These are phyloP conservation scores for Dalbergia cochinchinensis DNA, from an alignment of 306 rosid species.

Conservation along the genomic window DNA sequence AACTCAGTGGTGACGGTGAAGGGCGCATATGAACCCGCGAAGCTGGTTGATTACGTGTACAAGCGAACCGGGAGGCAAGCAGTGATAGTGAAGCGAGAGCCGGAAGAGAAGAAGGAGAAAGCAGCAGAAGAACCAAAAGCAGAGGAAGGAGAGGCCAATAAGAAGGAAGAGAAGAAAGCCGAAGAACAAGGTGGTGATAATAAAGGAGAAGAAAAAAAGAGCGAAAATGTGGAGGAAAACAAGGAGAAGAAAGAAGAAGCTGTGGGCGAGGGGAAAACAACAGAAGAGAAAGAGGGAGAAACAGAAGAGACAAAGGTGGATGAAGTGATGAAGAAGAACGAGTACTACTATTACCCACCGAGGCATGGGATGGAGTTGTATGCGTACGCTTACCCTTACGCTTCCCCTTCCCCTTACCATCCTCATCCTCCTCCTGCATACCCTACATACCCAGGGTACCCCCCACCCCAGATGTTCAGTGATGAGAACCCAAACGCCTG, in stretches of 20 bases:
- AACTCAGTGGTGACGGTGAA: constrained; percentile 75
- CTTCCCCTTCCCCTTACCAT: neutral
- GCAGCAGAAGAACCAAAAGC: constrained; percentile 40
- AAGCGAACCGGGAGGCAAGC: constrained; percentile 77
- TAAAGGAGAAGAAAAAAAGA: constrained; percentile 40
- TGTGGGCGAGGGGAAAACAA: neutral
- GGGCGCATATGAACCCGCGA: constrained; percentile 72
- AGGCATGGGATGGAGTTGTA: constrained; percentile 59
- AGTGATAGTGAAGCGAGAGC: constrained; percentile 67
- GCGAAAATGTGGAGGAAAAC: neutral
- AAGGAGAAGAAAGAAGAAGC: constrained; percentile 35
- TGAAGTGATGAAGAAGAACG: constrained; percentile 64
- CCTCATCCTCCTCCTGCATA: neutral
- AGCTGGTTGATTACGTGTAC: constrained; percentile 65
- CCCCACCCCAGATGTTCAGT: constrained; percentile 82
- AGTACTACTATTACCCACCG: constrained; percentile 55
- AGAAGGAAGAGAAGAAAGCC: constrained; percentile 41
- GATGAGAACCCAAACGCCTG: constrained; percentile 94
- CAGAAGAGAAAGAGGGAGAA: neutral
- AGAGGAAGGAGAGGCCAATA: constrained; percentile 38
- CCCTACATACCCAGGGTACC: neutral
- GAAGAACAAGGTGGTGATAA: constrained; percentile 52
- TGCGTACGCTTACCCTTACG: constrained; percentile 5
- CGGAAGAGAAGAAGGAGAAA: constrained; percentile 31
- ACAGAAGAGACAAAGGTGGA: constrained; percentile 56